Conservation (phyloP, 768 basidiomycete genomes). For the Kwoniella sp. region DNA sequence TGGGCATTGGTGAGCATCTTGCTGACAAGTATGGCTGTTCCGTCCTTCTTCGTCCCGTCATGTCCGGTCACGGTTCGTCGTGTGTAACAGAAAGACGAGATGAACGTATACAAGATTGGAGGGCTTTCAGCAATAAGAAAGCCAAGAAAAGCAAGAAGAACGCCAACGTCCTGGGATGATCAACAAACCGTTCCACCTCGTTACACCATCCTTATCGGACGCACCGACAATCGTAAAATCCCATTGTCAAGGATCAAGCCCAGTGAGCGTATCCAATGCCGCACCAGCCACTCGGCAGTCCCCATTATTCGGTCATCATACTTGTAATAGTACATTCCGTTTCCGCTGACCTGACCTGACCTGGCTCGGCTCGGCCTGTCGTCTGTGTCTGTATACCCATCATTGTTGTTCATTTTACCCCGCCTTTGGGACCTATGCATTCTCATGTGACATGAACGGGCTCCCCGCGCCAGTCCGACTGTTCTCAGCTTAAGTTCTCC, state of each 20-base stretch:
- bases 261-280: not conserved
- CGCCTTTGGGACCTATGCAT: conserved; percentile 10
- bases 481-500: no score
- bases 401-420: not conserved
- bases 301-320: not conserved
- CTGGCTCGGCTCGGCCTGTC: no score
- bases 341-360: not conserved
- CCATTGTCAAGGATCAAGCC: not conserved
- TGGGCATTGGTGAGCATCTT: conserved; percentile 7
- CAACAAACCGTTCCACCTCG: not conserved
- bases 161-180: conserved; percentile 49
- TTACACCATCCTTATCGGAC: no score
- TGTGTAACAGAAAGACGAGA: conserved; percentile 44
- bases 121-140: conserved; percentile 45
- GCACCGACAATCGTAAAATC: no score
- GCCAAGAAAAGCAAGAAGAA: conserved; percentile 54
- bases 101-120: conserved; percentile 52
- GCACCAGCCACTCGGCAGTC: no score
- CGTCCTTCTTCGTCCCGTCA: conserved; percentile 8
- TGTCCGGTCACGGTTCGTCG: not conserved
- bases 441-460: no score
- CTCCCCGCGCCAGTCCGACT: no score
- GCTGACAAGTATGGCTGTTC: conserved; percentile 21
- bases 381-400: not conserved
- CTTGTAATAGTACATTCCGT: not conserved